Conservation (phyloP, 2,329 filamentous ascomycete species). For the Tolypocladium guangdongense region DNA sequence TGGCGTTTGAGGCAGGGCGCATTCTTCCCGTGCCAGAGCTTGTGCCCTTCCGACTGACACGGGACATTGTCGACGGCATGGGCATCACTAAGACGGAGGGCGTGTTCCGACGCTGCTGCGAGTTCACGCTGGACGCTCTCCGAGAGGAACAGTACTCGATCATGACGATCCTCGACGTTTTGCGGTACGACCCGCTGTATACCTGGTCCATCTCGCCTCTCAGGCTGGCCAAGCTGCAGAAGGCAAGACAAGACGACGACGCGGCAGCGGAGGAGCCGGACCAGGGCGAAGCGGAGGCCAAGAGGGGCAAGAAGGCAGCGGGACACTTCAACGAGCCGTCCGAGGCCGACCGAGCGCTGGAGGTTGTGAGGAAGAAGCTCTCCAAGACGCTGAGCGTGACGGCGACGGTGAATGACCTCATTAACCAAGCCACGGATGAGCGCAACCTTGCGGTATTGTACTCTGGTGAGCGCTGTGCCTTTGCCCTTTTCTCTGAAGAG, state of each 20-base stretch:
- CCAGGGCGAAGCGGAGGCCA: constrained; percentile 29
- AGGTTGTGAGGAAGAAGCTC: constrained; percentile 91
- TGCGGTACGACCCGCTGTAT: constrained; percentile 96
- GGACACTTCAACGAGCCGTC: constrained; percentile 42
- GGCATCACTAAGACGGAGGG: constrained; percentile 91
- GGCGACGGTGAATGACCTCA: constrained; percentile 92
- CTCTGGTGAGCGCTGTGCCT: constrained; percentile 49
- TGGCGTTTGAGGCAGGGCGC: constrained; percentile 92
- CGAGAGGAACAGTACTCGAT: constrained; percentile 94
- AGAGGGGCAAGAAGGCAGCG: constrained; percentile 20
- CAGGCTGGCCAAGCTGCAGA: constrained; percentile 52
- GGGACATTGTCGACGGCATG: constrained; percentile 95
- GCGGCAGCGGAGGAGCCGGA: constrained; percentile 22
- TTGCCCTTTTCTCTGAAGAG: not conserved
- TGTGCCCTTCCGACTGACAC: constrained; percentile 87
- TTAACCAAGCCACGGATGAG: constrained; percentile 91
- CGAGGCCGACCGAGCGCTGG: constrained; percentile 84
- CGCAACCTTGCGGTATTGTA: constrained; percentile 85
- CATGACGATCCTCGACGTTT: constrained; percentile 95
- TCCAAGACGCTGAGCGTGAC: constrained; percentile 88
- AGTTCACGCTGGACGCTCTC: constrained; percentile 90
- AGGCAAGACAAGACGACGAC: constrained; percentile 43
- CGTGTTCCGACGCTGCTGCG: constrained; percentile 93
- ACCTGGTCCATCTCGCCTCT: constrained; percentile 82
- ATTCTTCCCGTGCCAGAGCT: constrained; percentile 93